These are phyloP conservation scores for Styphnolobium japonicum DNA, from an alignment of 306 rosid genomes.

Conservation along the genomic window DNA sequence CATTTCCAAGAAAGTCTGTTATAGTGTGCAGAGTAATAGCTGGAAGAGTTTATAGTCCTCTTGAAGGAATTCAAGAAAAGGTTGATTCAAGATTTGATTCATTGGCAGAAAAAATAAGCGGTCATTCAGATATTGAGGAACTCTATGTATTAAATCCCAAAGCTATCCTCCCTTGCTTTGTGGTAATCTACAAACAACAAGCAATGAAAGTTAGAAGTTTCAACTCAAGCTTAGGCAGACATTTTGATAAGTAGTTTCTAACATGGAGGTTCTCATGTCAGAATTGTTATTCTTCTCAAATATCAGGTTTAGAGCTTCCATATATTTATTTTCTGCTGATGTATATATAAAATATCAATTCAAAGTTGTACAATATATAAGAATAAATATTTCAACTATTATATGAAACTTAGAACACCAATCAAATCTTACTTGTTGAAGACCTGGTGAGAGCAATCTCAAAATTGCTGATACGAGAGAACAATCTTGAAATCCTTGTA, in stretches of 20 bases:
- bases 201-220: conserved; percentile 5
- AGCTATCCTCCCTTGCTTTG: conserved; percentile 65
- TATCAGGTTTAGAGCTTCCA: neutral
- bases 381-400: too few relatives aligned
- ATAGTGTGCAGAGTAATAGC: conserved; percentile 70
- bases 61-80: conserved; percentile 22
- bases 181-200: conserved; percentile 42
- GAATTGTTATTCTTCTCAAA: neutral
- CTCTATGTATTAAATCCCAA: conserved; percentile 42
- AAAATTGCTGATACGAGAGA: too few relatives aligned
- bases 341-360: neutral
- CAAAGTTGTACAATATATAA: conserved; percentile 1
- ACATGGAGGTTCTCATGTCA: neutral
- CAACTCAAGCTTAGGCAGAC: neutral
- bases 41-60: conserved; percentile 40
- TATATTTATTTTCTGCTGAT: neutral
- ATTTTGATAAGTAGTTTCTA: neutral
- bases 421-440: too few relatives aligned
- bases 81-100: conserved; percentile 40
- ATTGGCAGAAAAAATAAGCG: conserved; percentile 33
- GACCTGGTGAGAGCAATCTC: too few relatives aligned
- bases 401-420: too few relatives aligned
- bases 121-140: conserved; percentile 36
- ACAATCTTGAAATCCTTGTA: too few relatives aligned
- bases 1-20: conserved; percentile 36